Base-by-base conservation (phyloP, 495 filamentous ascomycete genomes). In the Pyrenula massariospora region DNA sequence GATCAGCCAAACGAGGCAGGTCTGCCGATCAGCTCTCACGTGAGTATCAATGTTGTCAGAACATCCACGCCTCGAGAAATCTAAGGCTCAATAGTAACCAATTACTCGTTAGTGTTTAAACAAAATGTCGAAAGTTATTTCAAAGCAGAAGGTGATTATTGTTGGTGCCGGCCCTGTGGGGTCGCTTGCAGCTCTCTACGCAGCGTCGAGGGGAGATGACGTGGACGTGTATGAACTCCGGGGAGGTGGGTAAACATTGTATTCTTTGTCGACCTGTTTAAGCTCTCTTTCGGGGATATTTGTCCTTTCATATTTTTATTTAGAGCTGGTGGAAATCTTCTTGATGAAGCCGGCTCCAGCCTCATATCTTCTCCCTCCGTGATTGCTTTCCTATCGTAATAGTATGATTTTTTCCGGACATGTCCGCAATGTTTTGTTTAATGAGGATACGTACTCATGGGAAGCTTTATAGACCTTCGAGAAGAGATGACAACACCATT, bases 211-310 rank as follows among this genome's bases (percentile, higher is more conserved):
- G 63, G 91, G 89, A 31, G 82, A 95, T 66, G 75, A 91, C 63
- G 93, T 99, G 2, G 89, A 96, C 65, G 77, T 99, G 56, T 99
- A 97, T 70, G 93, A 99, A 67, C 73, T 97, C 58, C 82, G 93
- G 63, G 84, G 84, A 73, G 92, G 92, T 96, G 76, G 67, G 87
- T 70, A 50, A 19, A 54, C 57, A 12, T 51, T 54, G 24, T 11
- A 58, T 53, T 25, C 52, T n/a, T 24, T 12, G 10, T 23, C 53
- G 48, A n/a, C 3, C 21, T 19, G n/a, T n/a, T n/a, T n/a, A n/a
- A n/a, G n/a, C n/a, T n/a, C n/a, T n/a, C 55, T 52, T 19, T 54
- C 21, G 24, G 12, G 15, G 20, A 20, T 10, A 36, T 53, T 15
- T n/a, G n/a, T 59, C 54, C 11, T 52, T 24, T 58, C 12, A 24